Percentiles rank a stretch among this genome's conserved stretches.
Conservation (phyloP, 1,139 yeast genomes). For the Meyerozyma carpophila region DNA sequence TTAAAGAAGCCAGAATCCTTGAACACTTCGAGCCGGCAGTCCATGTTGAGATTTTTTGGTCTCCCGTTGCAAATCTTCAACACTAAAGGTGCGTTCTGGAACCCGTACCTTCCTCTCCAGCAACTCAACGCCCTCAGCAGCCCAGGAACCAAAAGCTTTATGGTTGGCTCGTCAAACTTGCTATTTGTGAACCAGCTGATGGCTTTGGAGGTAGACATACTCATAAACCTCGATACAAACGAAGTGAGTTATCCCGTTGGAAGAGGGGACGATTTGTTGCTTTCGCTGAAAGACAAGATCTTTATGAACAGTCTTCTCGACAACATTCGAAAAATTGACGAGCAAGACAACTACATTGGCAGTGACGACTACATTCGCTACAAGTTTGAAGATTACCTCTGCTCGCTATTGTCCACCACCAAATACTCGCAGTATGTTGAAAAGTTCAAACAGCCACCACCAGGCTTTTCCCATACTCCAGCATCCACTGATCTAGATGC, state of each 20-base stretch:
- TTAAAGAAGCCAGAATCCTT: constrained; percentile 62
- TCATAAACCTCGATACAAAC: constrained; percentile 33
- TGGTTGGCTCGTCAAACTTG: constrained; percentile 87
- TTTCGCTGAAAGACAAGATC: constrained; percentile 65
- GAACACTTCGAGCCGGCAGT: constrained; percentile 70
- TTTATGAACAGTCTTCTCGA: constrained; percentile 53
- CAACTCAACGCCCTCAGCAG: constrained; percentile 71
- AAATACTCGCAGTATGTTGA: constrained; percentile 61
- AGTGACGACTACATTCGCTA: constrained; percentile 86
- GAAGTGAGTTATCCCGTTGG: constrained; percentile 39
- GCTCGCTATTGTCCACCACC: constrained; percentile 67
- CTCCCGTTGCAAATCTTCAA: constrained; percentile 84
- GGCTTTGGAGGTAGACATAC: constrained; percentile 42
- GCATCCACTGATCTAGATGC: constrained; percentile 4
- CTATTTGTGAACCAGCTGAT: constrained; percentile 66
- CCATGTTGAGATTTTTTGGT: constrained; percentile 78
- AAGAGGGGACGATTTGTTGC: constrained; percentile 35
- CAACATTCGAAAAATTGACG: constrained; percentile 11
- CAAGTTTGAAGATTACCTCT: constrained; percentile 84
- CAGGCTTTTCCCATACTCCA: constrained; percentile 28
- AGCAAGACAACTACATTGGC: constrained; percentile 43
- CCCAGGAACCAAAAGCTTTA: constrained; percentile 55
- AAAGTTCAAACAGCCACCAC: constrained; percentile 37
- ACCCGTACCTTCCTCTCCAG: constrained; percentile 89
- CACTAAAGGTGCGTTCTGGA: constrained; percentile 76